These are phyloP conservation scores for Ceratocystis colombiana DNA, from an alignment of 2,329 filamentous ascomycete genomes.

Conservation along the genomic window DNA sequence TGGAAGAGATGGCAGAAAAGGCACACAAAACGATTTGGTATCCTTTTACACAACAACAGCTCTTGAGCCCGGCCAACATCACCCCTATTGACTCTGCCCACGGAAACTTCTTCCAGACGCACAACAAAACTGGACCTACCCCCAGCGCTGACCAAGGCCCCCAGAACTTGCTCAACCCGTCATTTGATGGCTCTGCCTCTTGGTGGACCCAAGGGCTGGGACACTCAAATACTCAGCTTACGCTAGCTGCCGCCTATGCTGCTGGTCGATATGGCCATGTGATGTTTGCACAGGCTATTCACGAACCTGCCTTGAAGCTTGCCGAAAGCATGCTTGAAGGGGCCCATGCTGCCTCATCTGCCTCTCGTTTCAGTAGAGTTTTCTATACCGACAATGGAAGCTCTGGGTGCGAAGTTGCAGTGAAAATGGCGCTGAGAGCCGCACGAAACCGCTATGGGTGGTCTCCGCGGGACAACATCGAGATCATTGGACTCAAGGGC, in stretches of 20 bases:
- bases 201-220: slow-evolving; percentile 90
- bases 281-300: slow-evolving; percentile 75
- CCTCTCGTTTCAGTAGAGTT: slow-evolving; percentile 50
- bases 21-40: slow-evolving; percentile 68
- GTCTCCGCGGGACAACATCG: slow-evolving; percentile 48
- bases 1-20: slow-evolving; percentile 51
- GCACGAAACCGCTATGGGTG: slow-evolving; percentile 56
- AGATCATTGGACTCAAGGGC: slow-evolving; percentile 64
- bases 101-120: slow-evolving; percentile 65
- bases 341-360: slow-evolving; percentile 43
- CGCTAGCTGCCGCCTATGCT: slow-evolving; percentile 67
- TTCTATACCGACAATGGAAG: slow-evolving; percentile 81
- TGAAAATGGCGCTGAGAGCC: slow-evolving; percentile 75
- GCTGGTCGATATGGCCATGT: slow-evolving; percentile 78
- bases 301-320: slow-evolving; percentile 63
- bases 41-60: slow-evolving; percentile 72
- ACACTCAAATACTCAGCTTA: slow-evolving; percentile 61
- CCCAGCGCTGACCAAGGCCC: slow-evolving; percentile 24
- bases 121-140: slow-evolving; percentile 7
- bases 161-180: slow-evolving; percentile 45
- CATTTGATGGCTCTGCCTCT: slow-evolving; percentile 74
- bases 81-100: slow-evolving; percentile 70
- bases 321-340: slow-evolving; percentile 53
- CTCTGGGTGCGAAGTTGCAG: slow-evolving; percentile 71
- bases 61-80: slow-evolving; percentile 52